Evolutionary conservation across 179 eudicot species (phyloP), one percentile per base, ranked within the genome.

Genomic region (Carnegiea gigantea): DNA sequence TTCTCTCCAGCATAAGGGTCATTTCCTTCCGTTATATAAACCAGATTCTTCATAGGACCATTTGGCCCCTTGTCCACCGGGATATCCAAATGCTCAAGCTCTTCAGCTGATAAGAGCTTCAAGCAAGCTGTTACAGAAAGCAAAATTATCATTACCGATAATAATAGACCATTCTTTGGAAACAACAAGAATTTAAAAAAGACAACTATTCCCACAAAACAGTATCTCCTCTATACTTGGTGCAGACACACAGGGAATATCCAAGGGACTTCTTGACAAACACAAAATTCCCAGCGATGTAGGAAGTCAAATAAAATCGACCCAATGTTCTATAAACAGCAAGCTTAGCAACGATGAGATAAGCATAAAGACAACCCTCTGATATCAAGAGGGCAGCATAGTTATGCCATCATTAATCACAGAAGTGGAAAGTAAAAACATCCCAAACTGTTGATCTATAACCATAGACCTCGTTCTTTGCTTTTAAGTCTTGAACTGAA

Each of bases 61-160:
- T 73, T 44, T 13, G 81, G 49, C 59, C 85, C 88, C 82, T 82
- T 87, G 43, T 75, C 86, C 15, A 40, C 36, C 3, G 97, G 95
- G 77, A 97, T 75, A 84, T 93, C 93, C 84, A 97, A 81, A 73
- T 77, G 90, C 86, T 90, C 86, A 83, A 97, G 95, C 86, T 92
- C 95, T 85, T 90, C 92, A 28, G 86, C 86, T 13, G 93, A 86
- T 44, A 90, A 84, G 79, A 92, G 88, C 83, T 91, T 88, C 90
- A 95, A 86, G 85, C 97, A 95, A 87, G 87, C 98, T 95, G 89
- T 86, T 48, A 81, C 10, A 68, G 79, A 85, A 80, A 78, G 76
- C 40, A 67, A 21, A 12, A 79, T 40, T 70, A 81, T 40, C n/a
- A 46, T 36, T 26, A 73, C 38, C 43, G 15, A 28, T 10, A 20